Conservation (phyloP, 2,329 filamentous ascomycete species). For the Stagonosporopsis chrysanthemi region DNA sequence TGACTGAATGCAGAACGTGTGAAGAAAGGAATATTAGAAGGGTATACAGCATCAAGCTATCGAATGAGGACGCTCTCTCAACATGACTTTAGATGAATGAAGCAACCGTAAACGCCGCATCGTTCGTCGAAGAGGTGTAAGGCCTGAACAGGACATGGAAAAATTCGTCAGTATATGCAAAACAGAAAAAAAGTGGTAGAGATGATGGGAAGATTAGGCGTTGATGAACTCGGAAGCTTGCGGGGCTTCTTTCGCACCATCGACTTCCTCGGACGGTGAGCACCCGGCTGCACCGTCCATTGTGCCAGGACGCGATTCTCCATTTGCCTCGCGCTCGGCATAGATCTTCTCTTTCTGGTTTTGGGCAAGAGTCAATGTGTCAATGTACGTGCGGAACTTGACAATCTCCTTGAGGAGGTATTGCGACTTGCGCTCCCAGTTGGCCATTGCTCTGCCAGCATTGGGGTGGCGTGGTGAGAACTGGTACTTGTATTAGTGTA, state of each 20-base stretch:
- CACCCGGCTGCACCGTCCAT: conserved; percentile 21
- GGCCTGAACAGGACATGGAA: conserved; percentile 35
- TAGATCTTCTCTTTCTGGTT: conserved; percentile 75
- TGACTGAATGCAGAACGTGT: not conserved
- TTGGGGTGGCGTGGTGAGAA: conserved; percentile 88
- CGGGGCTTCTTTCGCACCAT: conserved; percentile 45
- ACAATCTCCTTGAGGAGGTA: conserved; percentile 93
- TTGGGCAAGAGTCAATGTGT: conserved; percentile 77
- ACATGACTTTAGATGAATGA: conserved; percentile 43
- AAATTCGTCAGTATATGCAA: conserved; percentile 39
- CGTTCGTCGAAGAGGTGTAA: conserved; percentile 47
- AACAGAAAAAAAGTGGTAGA: conserved; percentile 15
- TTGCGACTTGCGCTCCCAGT: conserved; percentile 96
- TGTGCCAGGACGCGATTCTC: conserved; percentile 24
- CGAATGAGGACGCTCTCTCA: conserved; percentile 39
- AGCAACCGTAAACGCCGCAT: conserved; percentile 46
- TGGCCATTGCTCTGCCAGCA: conserved; percentile 82
- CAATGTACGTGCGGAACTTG: conserved; percentile 95
- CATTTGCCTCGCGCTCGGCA: conserved; percentile 44
- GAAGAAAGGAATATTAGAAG: conserved; percentile 28
- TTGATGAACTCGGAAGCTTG: conserved; percentile 36
- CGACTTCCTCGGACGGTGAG: conserved; percentile 30
- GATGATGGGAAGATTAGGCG: conserved; percentile 22
- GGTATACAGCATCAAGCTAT: conserved; percentile 36
- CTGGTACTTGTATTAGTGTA: conserved; percentile 45